Evolutionary conservation across 208 protist genomes (phyloP).

Genomic region (Balamuthia mandrillaris): DNA sequence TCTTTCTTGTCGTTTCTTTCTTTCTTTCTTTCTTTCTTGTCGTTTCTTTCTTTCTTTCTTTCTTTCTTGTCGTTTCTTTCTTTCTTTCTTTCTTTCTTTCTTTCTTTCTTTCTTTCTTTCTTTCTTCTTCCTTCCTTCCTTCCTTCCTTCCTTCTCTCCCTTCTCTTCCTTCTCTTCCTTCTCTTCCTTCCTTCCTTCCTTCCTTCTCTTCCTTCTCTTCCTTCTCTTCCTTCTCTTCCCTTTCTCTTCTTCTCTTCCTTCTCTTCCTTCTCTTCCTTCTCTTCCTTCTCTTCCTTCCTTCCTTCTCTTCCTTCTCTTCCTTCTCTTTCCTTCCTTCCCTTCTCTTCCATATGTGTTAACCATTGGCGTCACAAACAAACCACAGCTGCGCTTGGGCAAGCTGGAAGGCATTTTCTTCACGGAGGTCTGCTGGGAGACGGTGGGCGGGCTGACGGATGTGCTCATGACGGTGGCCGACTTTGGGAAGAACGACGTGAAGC

Average conservation of each 20-base stretch:
- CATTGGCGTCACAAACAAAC: no score
- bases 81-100: background rate
- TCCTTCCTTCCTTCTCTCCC: background rate
- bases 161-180: background rate
- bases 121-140: background rate
- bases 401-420: background rate
- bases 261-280: background rate
- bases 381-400: background rate
- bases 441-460: background rate
- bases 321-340: background rate
- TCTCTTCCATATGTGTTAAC: no score
- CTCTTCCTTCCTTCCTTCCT: background rate
- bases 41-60: background rate
- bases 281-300: no score
- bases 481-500: background rate
- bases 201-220: background rate
- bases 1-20: no score
- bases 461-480: constrained; percentile 18
- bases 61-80: background rate
- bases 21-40: background rate
- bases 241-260: background rate
- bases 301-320: background rate
- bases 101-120: background rate
- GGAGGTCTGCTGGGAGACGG: background rate
- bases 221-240: background rate